Evolutionary conservation across 441 rosid genomes (phyloP), one percentile per base, ranked within the genome.

Genomic region (Capsella rubella): DNA sequence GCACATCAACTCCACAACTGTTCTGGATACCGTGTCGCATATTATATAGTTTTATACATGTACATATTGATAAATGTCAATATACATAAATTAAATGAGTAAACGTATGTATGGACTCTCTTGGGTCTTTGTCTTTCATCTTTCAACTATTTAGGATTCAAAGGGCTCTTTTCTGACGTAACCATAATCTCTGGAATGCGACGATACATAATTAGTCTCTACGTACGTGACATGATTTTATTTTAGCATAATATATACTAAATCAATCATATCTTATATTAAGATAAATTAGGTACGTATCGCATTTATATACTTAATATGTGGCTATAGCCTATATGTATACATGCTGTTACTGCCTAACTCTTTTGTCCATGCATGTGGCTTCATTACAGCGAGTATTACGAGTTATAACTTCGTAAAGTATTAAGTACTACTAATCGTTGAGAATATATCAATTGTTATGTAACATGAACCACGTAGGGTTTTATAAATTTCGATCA

Each of bases 71-170:
- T 21, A 1, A 39, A 29, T 21, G 25, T 1, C 25, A 21, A 21
- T 21, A 21, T 21, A 21, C 2, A 21, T 21, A 21, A 21, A 21
- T 21, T 21, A 21, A 21, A 21, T 21, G 25, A 21, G 25, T 21
- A 21, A 21, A 21, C 25, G 25, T 21, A 21, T 64, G 37, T 70
- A 61, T 76, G 50, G 74, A 42, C 29, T 31, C 10, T 75, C 40
- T 0, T 21, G 25, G 50, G 64, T 31, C 47, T 27, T 54, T 62
- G 71, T 71, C 53, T 62, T 21, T 55, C 65, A 55, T 14, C 61
- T 70, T 65, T 76, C 71, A 55, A 77, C 76, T 71, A 51, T 56
- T 67, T 64, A 62, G 68, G 69, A 51, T 61, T 64, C 76, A 66
- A 81, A 60, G 78, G 55, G 75, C 54, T 79, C 69, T 69, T 69